Conservation (phyloP, 2,329 filamentous ascomycete species). For the Trichoderma cornu-damae region DNA sequence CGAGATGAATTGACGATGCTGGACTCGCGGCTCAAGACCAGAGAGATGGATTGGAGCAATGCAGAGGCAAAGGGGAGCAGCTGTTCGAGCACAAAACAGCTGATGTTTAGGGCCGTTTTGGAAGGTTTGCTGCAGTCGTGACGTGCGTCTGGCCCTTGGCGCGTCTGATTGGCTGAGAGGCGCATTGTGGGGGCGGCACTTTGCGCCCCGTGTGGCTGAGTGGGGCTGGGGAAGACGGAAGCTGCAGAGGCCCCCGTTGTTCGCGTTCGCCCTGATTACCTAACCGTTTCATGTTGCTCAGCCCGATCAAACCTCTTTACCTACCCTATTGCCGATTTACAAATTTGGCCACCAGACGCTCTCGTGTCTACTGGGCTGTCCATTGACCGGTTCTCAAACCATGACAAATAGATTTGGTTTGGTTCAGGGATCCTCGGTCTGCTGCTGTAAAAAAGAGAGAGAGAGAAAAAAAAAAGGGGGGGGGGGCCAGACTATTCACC, state of each 20-base stretch:
- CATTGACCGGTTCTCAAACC: not conserved
- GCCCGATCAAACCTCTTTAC: not conserved
- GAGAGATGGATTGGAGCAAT: not conserved
- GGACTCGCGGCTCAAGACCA: not conserved
- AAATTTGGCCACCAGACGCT: not conserved
- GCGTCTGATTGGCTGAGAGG: slow-evolving; percentile 1
- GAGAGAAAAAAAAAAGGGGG: no score
- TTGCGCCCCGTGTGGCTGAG: slow-evolving; percentile 5
- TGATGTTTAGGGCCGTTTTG: slow-evolving; percentile 4
- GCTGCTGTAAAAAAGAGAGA: no score
- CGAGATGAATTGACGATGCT: slow-evolving; percentile 6
- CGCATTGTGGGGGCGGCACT: not conserved
- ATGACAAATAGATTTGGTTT: not conserved
- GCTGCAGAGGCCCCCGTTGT: not conserved
- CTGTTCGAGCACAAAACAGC: not conserved
- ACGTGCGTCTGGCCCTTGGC: slow-evolving; percentile 6
- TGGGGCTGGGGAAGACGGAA: slow-evolving; percentile 6
- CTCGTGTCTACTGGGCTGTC: not conserved
- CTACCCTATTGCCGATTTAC: not conserved
- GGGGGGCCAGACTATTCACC: no score
- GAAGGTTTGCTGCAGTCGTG: slow-evolving; percentile 17
- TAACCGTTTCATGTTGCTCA: not conserved
- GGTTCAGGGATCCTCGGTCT: not conserved
- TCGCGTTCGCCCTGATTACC: not conserved
- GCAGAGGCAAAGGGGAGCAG: slow-evolving; percentile 6